Conservation (phyloP, 495 filamentous ascomycete genomes). For the Talaromyces proteolyticus region DNA sequence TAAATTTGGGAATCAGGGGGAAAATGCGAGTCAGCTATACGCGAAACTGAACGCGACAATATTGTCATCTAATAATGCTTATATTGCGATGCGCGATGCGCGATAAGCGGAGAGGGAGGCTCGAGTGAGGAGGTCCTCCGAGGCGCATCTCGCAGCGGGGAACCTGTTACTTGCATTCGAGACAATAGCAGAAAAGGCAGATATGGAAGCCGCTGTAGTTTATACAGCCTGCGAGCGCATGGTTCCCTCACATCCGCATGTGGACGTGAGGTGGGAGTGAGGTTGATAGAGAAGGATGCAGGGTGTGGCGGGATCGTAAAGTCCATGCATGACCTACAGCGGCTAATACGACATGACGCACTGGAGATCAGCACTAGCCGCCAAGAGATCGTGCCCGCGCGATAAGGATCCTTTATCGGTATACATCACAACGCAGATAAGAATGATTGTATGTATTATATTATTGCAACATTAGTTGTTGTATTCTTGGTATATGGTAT, state of each 20-base stretch:
- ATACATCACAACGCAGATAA: background rate
- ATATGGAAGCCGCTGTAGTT: background rate
- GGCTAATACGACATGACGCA: constrained; percentile 5
- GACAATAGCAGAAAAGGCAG: background rate
- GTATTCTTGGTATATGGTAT: too few relatives aligned
- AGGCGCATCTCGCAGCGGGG: background rate
- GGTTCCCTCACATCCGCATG: constrained; percentile 8
- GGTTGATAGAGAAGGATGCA: constrained; percentile 1
- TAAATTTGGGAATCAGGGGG: background rate
- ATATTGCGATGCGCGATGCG: constrained; percentile 8
- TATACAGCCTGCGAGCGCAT: background rate
- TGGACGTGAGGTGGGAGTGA: constrained; percentile 5
- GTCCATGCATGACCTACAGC: constrained; percentile 1
- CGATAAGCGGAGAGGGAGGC: constrained; percentile 13
- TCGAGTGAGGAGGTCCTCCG: constrained; percentile 4
- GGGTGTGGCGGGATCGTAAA: constrained; percentile 6
- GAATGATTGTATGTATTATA: background rate
- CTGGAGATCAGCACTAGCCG: constrained; percentile 2
- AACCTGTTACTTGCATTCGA: constrained; percentile 1
- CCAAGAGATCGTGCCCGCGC: constrained; percentile 1
- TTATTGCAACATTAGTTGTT: background rate
- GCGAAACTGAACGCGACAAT: background rate
- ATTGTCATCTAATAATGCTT: background rate
- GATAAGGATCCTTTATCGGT: constrained; percentile 1
- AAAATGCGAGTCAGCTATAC: constrained; percentile 1